Base-by-base conservation (phyloP, 371 early-diverging fungal genomes). In the Mortierella sp. region DNA sequence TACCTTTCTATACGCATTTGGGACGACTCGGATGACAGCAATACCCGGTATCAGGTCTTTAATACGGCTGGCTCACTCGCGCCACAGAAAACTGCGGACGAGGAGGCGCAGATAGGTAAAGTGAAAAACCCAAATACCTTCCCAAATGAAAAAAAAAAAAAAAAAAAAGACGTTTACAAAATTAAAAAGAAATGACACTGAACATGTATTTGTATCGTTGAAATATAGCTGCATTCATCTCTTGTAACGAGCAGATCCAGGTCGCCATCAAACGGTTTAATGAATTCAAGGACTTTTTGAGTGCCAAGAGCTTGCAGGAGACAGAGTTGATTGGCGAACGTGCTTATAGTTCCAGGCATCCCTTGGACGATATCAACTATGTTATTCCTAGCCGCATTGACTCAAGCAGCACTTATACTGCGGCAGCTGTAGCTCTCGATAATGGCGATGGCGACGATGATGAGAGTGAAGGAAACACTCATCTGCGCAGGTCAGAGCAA, bases 91-190 rank as follows among this genome's bases (percentile, higher is more conserved):
- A 72, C 69, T 52, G 60, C 19, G 41, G 74, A 77, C 1, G 73
- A 78, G 50, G 78, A 78, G 43, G 70, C 70, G 13, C 70, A 74
- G 55, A 78, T 70, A 55, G 79, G 74, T 74, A 72, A 28, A 72
- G 3, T 32, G 33, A 9, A 9, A 47, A 21, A 19, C 16, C 13
- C 47, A 3, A 4, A 5, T 47, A 2, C 13, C 47, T 47, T 47
- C 16, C 47, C 47, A 47, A 47, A 22, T n/a, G 22, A 16, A 21
- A 28, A 28, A 2, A 28, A 22, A 52, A 8, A 16, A 21, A n/a
- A n/a, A n/a, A n/a, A n/a, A n/a, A n/a, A n/a, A n/a, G n/a, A n/a
- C n/a, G n/a, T n/a, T 52, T n/a, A 6, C 52, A 52, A 8, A 19
- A 5, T n/a, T 38, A 38, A 60, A 19, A 36, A 36, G 36, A 36